These are phyloP conservation scores for Dipteronia sinensis DNA, from an alignment of 345 rosid species.

Conservation along the genomic window DNA sequence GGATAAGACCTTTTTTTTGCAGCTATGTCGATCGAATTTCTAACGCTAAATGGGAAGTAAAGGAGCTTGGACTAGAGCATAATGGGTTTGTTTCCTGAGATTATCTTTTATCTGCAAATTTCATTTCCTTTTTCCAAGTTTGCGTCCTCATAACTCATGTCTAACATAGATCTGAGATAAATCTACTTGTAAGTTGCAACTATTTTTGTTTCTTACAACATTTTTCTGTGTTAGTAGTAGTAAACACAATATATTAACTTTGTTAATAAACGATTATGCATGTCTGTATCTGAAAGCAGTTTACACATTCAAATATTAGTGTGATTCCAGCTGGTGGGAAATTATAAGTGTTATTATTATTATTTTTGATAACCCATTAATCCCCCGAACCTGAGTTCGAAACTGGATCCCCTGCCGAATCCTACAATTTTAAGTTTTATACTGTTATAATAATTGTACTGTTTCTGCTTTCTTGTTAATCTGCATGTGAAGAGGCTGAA, in stretches of 20 bases:
- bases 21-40: slow-evolving; percentile 94
- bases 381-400: too few relatives aligned
- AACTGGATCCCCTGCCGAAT: too few relatives aligned
- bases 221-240: background rate
- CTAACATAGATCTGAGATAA: background rate
- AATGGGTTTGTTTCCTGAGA: slow-evolving; percentile 75
- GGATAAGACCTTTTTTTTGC: slow-evolving; percentile 26
- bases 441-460: background rate
- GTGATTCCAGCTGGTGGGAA: background rate
- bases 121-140: background rate
- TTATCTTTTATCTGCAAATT: slow-evolving; percentile 5
- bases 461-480: slow-evolving; percentile 1
- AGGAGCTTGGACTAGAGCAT: slow-evolving; percentile 96
- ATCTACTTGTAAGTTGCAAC: background rate
- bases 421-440: too few relatives aligned
- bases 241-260: background rate
- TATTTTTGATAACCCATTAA: too few relatives aligned
- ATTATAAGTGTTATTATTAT: background rate
- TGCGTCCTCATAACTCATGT: background rate
- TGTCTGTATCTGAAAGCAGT: background rate
- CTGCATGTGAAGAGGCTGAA: background rate
- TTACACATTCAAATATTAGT: background rate
- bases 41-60: slow-evolving; percentile 94
- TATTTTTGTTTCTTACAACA: background rate
- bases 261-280: background rate